Base-by-base conservation (phyloP, 208 protist species). In the Trypanosoma caninum region DNA sequence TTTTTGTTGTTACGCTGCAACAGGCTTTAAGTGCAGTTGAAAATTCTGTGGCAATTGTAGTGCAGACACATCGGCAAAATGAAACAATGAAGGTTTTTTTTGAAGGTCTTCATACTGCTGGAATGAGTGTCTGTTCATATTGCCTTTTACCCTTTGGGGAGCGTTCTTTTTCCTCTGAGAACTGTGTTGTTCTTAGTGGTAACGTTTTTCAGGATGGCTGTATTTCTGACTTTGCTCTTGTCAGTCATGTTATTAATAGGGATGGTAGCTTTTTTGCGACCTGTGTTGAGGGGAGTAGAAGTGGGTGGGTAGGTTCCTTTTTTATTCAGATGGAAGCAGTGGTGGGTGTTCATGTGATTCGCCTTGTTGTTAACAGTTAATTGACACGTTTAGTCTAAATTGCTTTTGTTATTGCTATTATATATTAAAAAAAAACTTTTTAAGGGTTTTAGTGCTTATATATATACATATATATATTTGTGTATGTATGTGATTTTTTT, bases 21-120 rank as follows among this genome's bases (percentile, higher is more conserved):
- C 45, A 74, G 6, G 69, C 55, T 9, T 27, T 75, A 14, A 7
- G 1, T 13, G 34, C 38, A 16, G 14, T 37, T 51, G 31, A 44
- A 28, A 51, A 38, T 61, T 72, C 45, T 63, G 67, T 48, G 66
- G 77, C 61, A 18, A 69, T 94, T 50, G 81, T 94, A 13, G 87
- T 94, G 34, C 87, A 94, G 62, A 89, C 81, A 41, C 87, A 94
- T 41, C 78, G 87, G 27, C 87, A 94, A 55, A 59, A 70, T 22
- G 69, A 70, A 50, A 94, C 87, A 8, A 91, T 94, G 78, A 77
- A 87, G 65, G 41, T 47, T 9, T 91, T 94, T 37, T 94, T 94
- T 59, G 69, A 79, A 28, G 72, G 65, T 9, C 52, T 89, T 8
- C 45, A 59, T 16, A 48, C 50, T 25, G 40, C 55, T 16, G 11